Conservation (phyloP, 2,329 filamentous ascomycete genomes). For the Cladorrhinum sp. region DNA sequence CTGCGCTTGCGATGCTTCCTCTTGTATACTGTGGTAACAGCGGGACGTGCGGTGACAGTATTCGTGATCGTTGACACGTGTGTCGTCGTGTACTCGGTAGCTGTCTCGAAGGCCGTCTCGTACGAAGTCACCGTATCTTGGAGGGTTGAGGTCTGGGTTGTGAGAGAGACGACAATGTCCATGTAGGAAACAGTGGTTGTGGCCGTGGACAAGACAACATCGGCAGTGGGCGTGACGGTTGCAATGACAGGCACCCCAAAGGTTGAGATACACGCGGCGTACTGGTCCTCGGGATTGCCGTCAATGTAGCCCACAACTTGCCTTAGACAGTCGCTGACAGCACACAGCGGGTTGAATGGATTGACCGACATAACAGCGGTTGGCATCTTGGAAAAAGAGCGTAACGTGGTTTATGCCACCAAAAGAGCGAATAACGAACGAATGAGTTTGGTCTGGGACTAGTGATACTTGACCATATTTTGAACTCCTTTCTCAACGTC, state of each 20-base stretch:
- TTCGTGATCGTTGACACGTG: background rate
- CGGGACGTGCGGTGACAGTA: no score
- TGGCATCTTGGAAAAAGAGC: background rate
- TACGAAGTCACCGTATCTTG: constrained; percentile 6
- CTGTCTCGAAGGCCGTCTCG: background rate
- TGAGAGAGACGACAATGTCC: constrained; percentile 1
- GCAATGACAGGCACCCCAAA: constrained; percentile 1
- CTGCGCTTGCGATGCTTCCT: constrained; percentile 1
- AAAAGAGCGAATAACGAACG: background rate
- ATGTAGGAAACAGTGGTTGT: constrained; percentile 2
- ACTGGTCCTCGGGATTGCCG: background rate
- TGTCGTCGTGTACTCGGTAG: constrained; percentile 6
- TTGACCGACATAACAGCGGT: background rate
- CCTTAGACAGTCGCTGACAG: background rate
- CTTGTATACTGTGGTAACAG: background rate
- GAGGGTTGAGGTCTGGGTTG: background rate
- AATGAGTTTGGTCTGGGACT: no score
- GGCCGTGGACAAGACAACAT: background rate
- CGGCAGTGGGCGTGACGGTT: background rate
- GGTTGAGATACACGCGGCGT: background rate
- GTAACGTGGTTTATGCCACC: background rate
- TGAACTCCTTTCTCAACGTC: no score
- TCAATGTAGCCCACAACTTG: background rate
- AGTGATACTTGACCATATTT: no score
- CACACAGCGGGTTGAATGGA: background rate